Percentiles rank a stretch among this genome's conserved stretches.
phyloP scores from a whole-genome alignment of 768 basidiomycete genomes.

The Chalciporus chontae region DNA sequence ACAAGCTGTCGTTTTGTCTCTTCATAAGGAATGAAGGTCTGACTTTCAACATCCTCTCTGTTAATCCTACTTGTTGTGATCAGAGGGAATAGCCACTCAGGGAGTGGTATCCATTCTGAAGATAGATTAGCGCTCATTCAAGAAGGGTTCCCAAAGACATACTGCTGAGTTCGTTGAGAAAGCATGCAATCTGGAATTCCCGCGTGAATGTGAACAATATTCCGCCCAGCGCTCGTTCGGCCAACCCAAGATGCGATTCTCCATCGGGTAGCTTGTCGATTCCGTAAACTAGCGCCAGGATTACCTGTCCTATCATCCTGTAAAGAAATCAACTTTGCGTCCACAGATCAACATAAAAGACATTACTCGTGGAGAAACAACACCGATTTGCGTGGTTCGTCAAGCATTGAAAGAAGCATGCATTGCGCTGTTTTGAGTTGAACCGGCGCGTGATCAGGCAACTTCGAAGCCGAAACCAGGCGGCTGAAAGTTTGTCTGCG shows the following conservation, averaged over 20 bases:
- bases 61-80: neutral
- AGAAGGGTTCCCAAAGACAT: neutral
- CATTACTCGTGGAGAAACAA: conserved; percentile 1
- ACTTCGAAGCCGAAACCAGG: conserved; percentile 1
- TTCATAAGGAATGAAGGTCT: conserved; percentile 6
- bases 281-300: conserved; percentile 2
- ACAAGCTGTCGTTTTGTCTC: conserved; percentile 5
- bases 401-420: neutral
- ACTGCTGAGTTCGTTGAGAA: conserved; percentile 3
- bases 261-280: conserved; percentile 1
- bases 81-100: conserved; percentile 1
- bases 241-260: neutral
- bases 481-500: conserved; percentile 2
- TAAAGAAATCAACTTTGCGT: neutral
- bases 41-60: conserved; percentile 3
- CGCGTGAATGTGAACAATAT: conserved; percentile 7
- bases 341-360: neutral
- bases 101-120: conserved; percentile 1
- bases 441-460: conserved; percentile 3
- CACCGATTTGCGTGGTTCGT: neutral
- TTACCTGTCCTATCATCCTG: conserved; percentile 5
- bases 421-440: neutral
- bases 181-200: conserved; percentile 1
- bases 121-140: neutral
- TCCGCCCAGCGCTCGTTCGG: conserved; percentile 3